These are phyloP conservation scores for Ceratocystis alfenasii DNA, from an alignment of 2,329 filamentous ascomycete genomes.

Conservation along the genomic window DNA sequence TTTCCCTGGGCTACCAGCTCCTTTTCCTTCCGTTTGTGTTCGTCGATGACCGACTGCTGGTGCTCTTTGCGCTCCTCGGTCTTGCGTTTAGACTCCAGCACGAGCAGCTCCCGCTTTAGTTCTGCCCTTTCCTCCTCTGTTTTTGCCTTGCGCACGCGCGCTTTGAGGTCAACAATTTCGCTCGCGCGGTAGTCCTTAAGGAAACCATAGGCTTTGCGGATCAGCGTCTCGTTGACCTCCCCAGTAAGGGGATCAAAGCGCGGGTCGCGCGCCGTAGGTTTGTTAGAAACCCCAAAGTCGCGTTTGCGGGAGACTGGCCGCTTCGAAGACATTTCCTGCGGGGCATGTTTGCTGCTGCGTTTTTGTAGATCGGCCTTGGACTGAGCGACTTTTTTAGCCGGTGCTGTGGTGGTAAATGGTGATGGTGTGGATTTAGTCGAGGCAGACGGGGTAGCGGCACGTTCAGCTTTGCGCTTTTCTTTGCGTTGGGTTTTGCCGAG, in stretches of 20 bases:
- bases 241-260: slow-evolving; percentile 62
- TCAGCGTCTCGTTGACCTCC: slow-evolving; percentile 43
- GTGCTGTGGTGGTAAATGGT: slow-evolving; percentile 24
- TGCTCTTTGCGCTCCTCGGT: slow-evolving; percentile 57
- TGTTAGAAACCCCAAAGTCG: slow-evolving; percentile 42
- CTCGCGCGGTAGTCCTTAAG: slow-evolving; percentile 70
- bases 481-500: slow-evolving; percentile 33
- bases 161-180: slow-evolving; percentile 68
- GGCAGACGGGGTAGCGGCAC: slow-evolving; percentile 22
- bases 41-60: slow-evolving; percentile 54
- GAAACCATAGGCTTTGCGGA: slow-evolving; percentile 71
- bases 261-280: slow-evolving; percentile 64
- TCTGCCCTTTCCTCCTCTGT: slow-evolving; percentile 52
- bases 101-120: slow-evolving; percentile 60
- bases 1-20: slow-evolving; percentile 78
- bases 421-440: slow-evolving; percentile 16
- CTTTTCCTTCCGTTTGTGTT: slow-evolving; percentile 74
- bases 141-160: slow-evolving; percentile 53
- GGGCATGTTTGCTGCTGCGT: slow-evolving; percentile 67
- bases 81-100: slow-evolving; percentile 68
- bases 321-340: slow-evolving; percentile 70
- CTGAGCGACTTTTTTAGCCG: slow-evolving; percentile 31
- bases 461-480: slow-evolving; percentile 25
- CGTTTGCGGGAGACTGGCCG: slow-evolving; percentile 71
- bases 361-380: slow-evolving; percentile 26